Evolutionary conservation across 495 filamentous ascomycete genomes (phyloP), one percentile per base, ranked within the genome.

Genomic region (Hypoxylon fragiforme): DNA sequence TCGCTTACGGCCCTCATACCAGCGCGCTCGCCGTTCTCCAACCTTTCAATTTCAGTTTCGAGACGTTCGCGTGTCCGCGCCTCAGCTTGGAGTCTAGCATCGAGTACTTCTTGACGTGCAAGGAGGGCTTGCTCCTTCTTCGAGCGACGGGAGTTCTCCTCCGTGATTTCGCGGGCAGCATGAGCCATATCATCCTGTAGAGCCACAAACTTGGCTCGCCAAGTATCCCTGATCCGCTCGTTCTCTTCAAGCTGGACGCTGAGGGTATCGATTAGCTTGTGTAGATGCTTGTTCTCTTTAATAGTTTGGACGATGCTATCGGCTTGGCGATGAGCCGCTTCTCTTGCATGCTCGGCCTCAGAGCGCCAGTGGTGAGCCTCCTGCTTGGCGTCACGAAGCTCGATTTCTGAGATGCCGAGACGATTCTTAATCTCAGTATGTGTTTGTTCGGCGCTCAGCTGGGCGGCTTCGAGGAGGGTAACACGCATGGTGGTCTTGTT

Each of bases 121-220:
- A 82, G 74, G 50, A 89, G 80, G 37, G 86, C 81, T 60, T 92
- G 83, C 61, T 92, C 86, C 57, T 81, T 85, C 70, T 85, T 84
- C 37, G 78, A 76, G 73, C 85, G 90, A 16, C 79, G 74, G n/a
- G 85, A 81, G 63, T 91, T 90, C 64, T 96, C 91, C 48, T 85
- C 81, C 12, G 84, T 82, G 45, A 96, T 83, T 44, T 95, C 86
- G 35, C 79, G 77, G 46, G 86, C 85, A n/a, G 88, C 84, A 43
- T 72, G 76, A 8, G 83, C 80, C 86, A 97, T 90, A 47, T 96
- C 89, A 57, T 87, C 81, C 72, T 96, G 91, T 39, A 97, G 72
- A 44, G 78, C 80, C 58, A 91, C 82, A 62, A 96, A 86, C 66
- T 91, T 92, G 63, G 78, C 77, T 55, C 88, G 83, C 73, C 95